These are phyloP conservation scores for Arabidopsis arenosa DNA, from an alignment of 345 rosid species.

Conservation along the genomic window DNA sequence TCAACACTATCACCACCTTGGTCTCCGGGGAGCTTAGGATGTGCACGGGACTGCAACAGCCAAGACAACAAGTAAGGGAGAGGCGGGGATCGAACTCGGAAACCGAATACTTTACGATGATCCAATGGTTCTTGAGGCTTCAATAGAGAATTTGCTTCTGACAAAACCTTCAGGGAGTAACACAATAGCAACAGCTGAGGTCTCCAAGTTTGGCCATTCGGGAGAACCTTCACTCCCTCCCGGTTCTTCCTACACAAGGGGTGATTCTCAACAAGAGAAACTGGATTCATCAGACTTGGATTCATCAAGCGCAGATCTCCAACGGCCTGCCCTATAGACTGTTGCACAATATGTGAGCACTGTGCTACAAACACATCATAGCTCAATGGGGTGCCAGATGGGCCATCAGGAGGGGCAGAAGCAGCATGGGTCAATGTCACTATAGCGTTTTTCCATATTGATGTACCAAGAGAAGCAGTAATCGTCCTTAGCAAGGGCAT, in stretches of 20 bases:
- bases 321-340: constrained; percentile 89
- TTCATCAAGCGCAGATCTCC: constrained; percentile 93
- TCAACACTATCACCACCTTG: constrained; percentile 86
- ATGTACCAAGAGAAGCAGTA: constrained; percentile 69
- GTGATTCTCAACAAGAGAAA: constrained; percentile 90
- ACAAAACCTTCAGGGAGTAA: constrained; percentile 82
- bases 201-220: constrained; percentile 91
- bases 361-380: constrained; percentile 92
- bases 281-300: constrained; percentile 91
- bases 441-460: constrained; percentile 87
- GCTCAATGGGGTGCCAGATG: constrained; percentile 83
- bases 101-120: constrained; percentile 84
- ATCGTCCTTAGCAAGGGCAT: constrained; percentile 75
- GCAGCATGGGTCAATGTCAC: constrained; percentile 93
- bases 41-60: constrained; percentile 92
- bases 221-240: constrained; percentile 89
- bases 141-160: constrained; percentile 76
- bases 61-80: constrained; percentile 92
- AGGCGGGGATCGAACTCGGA: constrained; percentile 84
- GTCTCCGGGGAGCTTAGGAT: constrained; percentile 77
- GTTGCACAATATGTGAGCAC: constrained; percentile 92
- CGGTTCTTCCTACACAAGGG: constrained; percentile 83
- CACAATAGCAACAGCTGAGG: constrained; percentile 78
- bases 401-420: constrained; percentile 98
- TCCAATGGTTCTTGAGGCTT: constrained; percentile 87